Percentiles rank a stretch among this genome's conserved stretches.
Conservation (phyloP, 2,329 filamentous ascomycete species). For the Ceratocystis destructans region DNA sequence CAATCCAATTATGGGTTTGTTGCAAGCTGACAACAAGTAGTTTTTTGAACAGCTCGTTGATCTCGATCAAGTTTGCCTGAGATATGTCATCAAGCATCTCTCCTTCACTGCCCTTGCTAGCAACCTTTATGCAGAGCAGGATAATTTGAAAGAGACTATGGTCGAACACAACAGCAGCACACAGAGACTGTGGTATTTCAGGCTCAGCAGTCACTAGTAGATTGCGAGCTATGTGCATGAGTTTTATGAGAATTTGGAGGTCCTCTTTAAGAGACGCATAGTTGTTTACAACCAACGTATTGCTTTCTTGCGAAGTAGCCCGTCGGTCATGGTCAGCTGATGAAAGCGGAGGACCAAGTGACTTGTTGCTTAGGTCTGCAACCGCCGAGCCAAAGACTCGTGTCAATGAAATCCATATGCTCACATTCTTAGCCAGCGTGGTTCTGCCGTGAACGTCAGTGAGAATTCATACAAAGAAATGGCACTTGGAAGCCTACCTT, state of each 20-base stretch:
- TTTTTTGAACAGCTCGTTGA: constrained; percentile 54
- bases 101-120: constrained; percentile 52
- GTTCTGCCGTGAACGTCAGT: constrained; percentile 31
- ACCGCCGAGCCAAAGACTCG: constrained; percentile 48
- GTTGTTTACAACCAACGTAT: constrained; percentile 48
- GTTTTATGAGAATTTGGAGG: constrained; percentile 48
- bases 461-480: background rate
- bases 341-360: constrained; percentile 41
- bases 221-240: constrained; percentile 53
- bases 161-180: constrained; percentile 49
- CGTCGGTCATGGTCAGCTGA: constrained; percentile 42
- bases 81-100: constrained; percentile 47
- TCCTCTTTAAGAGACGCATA: constrained; percentile 48
- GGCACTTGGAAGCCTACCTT: constrained; percentile 30
- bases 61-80: constrained; percentile 44
- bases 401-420: constrained; percentile 52
- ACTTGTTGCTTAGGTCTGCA: constrained; percentile 45
- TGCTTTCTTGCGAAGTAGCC: constrained; percentile 48
- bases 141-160: constrained; percentile 53
- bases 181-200: constrained; percentile 52
- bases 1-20: constrained; percentile 56
- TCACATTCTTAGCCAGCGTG: constrained; percentile 46
- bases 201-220: constrained; percentile 50
- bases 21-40: constrained; percentile 51
- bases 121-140: constrained; percentile 51